Conservation (phyloP, 108 stramenopile species). For the Heterococcus sp. region DNA sequence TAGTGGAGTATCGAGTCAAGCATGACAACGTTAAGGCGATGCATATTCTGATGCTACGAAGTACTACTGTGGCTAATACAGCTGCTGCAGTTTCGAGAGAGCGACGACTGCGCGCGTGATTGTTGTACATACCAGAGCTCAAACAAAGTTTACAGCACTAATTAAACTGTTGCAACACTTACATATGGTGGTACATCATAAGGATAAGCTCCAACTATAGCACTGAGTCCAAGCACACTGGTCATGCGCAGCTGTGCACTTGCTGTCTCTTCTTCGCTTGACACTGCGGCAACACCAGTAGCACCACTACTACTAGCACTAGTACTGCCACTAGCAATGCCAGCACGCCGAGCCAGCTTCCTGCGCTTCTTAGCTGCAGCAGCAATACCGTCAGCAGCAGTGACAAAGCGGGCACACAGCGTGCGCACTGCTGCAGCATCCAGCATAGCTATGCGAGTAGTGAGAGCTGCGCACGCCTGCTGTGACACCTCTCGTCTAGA, state of each 20-base stretch:
- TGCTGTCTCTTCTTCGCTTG: constrained; percentile 3
- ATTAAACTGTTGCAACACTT: too few species aligned
- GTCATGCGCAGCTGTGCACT: neutral
- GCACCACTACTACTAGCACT: neutral
- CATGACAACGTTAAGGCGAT: too few species aligned
- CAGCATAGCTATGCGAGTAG: constrained; percentile 18
- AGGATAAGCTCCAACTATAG: constrained; percentile 20
- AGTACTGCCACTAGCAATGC: neutral
- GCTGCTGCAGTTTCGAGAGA: too few species aligned
- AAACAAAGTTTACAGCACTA: too few species aligned
- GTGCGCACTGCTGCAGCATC: neutral
- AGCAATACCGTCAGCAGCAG: constrained; percentile 8
- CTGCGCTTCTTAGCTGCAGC: constrained; percentile 22
- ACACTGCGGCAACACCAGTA: neutral
- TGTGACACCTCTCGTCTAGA: constrained; percentile 6
- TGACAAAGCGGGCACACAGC: constrained; percentile 10
- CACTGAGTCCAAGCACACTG: constrained; percentile 28
- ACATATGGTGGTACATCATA: constrained; percentile 41
- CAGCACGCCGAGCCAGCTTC: neutral
- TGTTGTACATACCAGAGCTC: too few species aligned
- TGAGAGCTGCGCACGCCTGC: constrained; percentile 12
- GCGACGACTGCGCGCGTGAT: too few species aligned
- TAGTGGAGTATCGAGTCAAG: too few species aligned
- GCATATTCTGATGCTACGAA: too few species aligned
- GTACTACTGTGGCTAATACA: too few species aligned